phyloP scores from a whole-genome alignment of 495 filamentous ascomycete genomes.

The Tuber melanosporum region DNA sequence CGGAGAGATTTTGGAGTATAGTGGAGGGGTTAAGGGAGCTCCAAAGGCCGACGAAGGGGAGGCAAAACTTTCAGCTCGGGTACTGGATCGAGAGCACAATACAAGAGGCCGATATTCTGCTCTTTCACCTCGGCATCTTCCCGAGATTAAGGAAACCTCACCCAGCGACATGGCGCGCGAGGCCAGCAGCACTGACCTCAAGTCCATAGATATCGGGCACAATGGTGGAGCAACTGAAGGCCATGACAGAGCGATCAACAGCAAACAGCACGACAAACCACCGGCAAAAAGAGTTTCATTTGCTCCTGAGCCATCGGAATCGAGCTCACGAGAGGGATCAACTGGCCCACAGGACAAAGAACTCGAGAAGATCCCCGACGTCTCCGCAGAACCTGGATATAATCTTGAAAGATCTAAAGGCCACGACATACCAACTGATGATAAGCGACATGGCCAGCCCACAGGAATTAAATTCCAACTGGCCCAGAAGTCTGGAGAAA shows the following conservation, averaged over 20 bases:
- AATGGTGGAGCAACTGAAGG: neutral
- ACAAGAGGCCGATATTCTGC: neutral
- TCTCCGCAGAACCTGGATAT: neutral
- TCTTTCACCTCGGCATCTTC: neutral
- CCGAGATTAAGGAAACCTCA: neutral
- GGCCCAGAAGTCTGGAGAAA: neutral
- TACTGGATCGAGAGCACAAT: neutral
- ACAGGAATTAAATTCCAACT: neutral
- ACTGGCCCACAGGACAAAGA: neutral
- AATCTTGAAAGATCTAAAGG: neutral
- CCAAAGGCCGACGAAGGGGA: neutral
- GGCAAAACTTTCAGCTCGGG: neutral
- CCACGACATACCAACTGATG: neutral
- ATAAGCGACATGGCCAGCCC: conserved; percentile 1
- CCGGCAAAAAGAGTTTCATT: neutral
- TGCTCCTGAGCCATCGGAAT: neutral
- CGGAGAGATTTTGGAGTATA: neutral
- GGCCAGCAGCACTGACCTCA: neutral
- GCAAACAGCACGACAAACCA: neutral
- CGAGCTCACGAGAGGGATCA: neutral
- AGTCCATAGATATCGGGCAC: neutral
- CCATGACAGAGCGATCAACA: neutral
- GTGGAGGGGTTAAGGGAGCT: neutral
- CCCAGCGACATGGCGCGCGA: neutral
- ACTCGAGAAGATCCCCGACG: neutral